phyloP scores from a whole-genome alignment of 2,329 filamentous ascomycete species.

The Ceratocystis diversiconidia region DNA sequence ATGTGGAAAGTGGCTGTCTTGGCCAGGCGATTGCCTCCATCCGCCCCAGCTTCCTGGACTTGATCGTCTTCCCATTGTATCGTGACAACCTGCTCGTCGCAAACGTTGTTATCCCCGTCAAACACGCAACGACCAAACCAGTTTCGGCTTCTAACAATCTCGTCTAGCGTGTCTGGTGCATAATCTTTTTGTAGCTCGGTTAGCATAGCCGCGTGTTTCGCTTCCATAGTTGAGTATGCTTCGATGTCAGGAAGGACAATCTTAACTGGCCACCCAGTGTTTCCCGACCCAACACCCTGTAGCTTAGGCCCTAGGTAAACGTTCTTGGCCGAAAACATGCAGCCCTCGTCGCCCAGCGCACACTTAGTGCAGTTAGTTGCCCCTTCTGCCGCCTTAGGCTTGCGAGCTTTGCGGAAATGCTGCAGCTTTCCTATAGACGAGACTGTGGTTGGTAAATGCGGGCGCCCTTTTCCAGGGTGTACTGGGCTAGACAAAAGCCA shows the following conservation, averaged over 20 bases:
- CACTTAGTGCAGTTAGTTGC: slow-evolving; percentile 85
- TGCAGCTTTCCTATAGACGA: slow-evolving; percentile 63
- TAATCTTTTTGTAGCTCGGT: slow-evolving; percentile 39
- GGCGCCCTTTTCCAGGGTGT: slow-evolving; percentile 28
- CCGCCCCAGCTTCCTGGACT: slow-evolving; percentile 19
- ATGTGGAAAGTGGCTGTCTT: slow-evolving; percentile 90
- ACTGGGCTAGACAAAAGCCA: slow-evolving; percentile 76
- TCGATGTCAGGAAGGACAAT: slow-evolving; percentile 91
- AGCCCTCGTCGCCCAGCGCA: slow-evolving; percentile 36
- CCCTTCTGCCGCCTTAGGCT: slow-evolving; percentile 56
- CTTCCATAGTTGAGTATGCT: slow-evolving; percentile 43
- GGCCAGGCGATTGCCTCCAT: slow-evolving; percentile 38
- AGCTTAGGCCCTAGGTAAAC: slow-evolving; percentile 60
- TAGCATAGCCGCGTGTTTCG: slow-evolving; percentile 30
- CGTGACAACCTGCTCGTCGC: slow-evolving; percentile 82
- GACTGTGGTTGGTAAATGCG: slow-evolving; percentile 64
- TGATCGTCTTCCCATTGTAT: slow-evolving; percentile 69
- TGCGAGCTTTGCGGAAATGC: slow-evolving; percentile 61
- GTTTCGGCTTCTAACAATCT: slow-evolving; percentile 38
- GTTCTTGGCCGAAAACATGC: slow-evolving; percentile 72
- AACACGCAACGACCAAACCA: slow-evolving; percentile 96
- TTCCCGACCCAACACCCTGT: slow-evolving; percentile 46
- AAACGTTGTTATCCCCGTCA: slow-evolving; percentile 84
- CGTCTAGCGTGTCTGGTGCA: slow-evolving; percentile 26
- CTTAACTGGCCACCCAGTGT: slow-evolving; percentile 67